Conservation (phyloP, 1,284 basidiomycete species). For the Pseudozyma flocculosa region DNA sequence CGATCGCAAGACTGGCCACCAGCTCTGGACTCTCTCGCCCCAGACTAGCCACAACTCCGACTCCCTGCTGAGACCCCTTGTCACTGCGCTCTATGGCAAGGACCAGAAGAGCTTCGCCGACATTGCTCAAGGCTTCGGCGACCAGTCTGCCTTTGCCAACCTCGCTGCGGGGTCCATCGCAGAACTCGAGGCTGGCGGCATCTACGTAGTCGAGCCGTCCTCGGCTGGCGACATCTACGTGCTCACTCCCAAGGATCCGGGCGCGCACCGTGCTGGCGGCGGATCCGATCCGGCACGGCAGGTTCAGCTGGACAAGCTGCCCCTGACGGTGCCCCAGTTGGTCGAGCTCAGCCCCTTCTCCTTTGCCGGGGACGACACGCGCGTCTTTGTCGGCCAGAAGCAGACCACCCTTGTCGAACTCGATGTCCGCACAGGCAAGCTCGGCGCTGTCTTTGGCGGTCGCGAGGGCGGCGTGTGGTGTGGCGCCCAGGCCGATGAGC, state of each 20-base stretch:
- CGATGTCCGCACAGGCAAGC: slow-evolving; percentile 76
- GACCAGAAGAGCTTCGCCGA: slow-evolving; percentile 44
- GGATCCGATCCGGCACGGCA: slow-evolving; percentile 11
- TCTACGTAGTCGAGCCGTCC: slow-evolving; percentile 87
- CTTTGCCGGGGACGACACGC: slow-evolving; percentile 69
- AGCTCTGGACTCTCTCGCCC: slow-evolving; percentile 44
- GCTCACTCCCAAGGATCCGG: slow-evolving; percentile 61
- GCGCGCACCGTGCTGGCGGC: not conserved
- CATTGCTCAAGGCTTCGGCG: slow-evolving; percentile 26
- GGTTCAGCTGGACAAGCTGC: slow-evolving; percentile 68
- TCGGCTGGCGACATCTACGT: slow-evolving; percentile 80
- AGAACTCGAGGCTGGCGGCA: slow-evolving; percentile 67
- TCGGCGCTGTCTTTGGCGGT: slow-evolving; percentile 72
- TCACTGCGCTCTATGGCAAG: slow-evolving; percentile 44
- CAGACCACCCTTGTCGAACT: slow-evolving; percentile 77
- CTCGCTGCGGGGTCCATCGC: slow-evolving; percentile 24
- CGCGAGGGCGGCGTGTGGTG: slow-evolving; percentile 32
- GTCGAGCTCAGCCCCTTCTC: slow-evolving; percentile 83
- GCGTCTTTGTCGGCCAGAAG: slow-evolving; percentile 80
- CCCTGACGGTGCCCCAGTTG: slow-evolving; percentile 79
- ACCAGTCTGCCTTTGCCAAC: slow-evolving; percentile 1
- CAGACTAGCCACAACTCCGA: slow-evolving; percentile 29
- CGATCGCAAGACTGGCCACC: slow-evolving; percentile 71
- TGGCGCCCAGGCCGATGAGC: slow-evolving; percentile 21
- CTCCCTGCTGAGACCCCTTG: slow-evolving; percentile 38